Base-by-base conservation (phyloP, 1,139 yeast genomes). In the Protomyces macrosporus region DNA sequence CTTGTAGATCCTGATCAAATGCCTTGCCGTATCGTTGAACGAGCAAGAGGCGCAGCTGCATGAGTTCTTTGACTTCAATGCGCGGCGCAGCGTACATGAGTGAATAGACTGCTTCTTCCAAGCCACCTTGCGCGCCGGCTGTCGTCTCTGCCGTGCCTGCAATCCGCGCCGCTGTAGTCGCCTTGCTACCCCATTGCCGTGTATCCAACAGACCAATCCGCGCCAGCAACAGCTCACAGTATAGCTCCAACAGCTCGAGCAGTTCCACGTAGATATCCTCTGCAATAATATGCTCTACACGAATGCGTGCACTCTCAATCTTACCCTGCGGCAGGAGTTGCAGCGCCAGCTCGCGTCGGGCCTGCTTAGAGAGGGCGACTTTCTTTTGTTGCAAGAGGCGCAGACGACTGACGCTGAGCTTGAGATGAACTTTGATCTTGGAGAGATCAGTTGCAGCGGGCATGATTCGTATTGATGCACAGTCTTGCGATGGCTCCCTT, bases 181-280 rank as follows among this genome's bases (percentile, higher is more conserved):
- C 12, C n/a, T 30, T n/a, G 34, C 65, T 6, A 16, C 67, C 66
- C 63, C 64, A 66, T 14, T 65, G 67, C 66, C 65, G 66, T 53
- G 75, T 75, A 55, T 82, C 78, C 45, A 87, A 71, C 55, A 88
- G 76, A 10, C 84, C 79, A 33, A 87, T 82, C 64, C 97, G 78
- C 0, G 97, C 96, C 63, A 88, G 80, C 16, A 90, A 75, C 32
- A 91, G 77, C 74, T 91, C 97, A 72, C 97, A 87, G 73, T 90
- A 70, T 34, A 91, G 78, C 74, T 90, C 96, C 59, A 90, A 75
- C 55, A 83, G 82, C 74, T 91, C 97, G 65, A 90, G 78, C 32
- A 91, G 76, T 74, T 91, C 97, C 32, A 88, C 83, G 71, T 87
- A 84, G 55, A 89, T 84, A 72, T 91, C 97, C 70, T 89, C 95